Base-by-base conservation (phyloP, 169 alveolate species). In the Cryptosporidium ubiquitum region DNA sequence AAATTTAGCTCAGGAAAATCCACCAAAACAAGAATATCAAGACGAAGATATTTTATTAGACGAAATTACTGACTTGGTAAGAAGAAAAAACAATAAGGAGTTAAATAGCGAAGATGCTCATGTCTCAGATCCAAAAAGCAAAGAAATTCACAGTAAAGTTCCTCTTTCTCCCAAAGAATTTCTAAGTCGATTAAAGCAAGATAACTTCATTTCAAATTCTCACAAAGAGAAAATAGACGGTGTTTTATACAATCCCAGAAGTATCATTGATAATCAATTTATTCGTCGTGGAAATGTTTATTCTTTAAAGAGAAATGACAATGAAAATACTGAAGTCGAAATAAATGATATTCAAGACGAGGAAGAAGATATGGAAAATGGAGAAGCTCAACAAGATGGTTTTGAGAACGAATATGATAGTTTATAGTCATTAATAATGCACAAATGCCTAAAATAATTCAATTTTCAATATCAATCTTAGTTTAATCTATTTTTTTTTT, bases 341-440 rank as follows among this genome's bases (percentile, higher is more conserved):
- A 58, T 9, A 23, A 23, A 31, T 5, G 52, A 68, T 49, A 3
- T n/a, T 18, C 18, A 42, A n/a, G 79, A 16, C 0, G 84, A 70
- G 31, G 84, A 51, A 23, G 68, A 70, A 3, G 84, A 51, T 20
- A 64, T 37, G 37, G 61, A 44, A 0, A 58, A 49, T 23, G 64
- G 44, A n/a, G 84, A 26, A 10, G 16, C 26, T 29, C 23, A 44
- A 4, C 6, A 68, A 16, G 44, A n/a, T 23, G 71, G 29, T 20
- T 20, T 26, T 64, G 23, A 26, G 16, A 64, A 33, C 16, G 39
- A 29, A 66, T 26, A 70, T 20, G 44, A 26, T 55, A 10, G 2
- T 23, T 3, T 6, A n/a, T 0, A 23, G 16, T 55, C 16, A 26
- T 26, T 20, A 12, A 55, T 42, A 55, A 55, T 55, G n/a, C n/a